Percentiles rank a stretch among this genome's conserved stretches.
phyloP scores from a whole-genome alignment of 1,139 yeast species.

The Taphrina flavorubra region DNA sequence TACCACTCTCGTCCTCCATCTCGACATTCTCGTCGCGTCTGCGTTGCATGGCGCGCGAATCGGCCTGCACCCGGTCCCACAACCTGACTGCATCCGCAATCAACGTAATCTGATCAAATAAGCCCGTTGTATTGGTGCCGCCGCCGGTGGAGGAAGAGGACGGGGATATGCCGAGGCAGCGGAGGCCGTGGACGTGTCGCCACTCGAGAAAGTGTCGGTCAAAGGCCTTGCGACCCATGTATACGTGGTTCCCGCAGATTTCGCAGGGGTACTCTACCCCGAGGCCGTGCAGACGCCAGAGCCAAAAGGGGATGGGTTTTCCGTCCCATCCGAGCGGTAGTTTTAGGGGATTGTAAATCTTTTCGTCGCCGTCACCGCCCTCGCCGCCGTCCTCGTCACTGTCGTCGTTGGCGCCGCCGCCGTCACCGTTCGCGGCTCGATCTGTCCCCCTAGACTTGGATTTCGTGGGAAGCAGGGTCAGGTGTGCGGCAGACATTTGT shows the following conservation, averaged over 20 bases:
- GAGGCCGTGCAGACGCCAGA: slow-evolving; percentile 85
- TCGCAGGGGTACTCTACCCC: slow-evolving; percentile 79
- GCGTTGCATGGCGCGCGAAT: slow-evolving; percentile 54
- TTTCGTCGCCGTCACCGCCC: slow-evolving; percentile 46
- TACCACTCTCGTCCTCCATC: slow-evolving; percentile 90
- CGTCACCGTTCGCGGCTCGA: slow-evolving; percentile 47
- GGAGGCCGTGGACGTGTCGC: slow-evolving; percentile 75
- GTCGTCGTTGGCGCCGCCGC: slow-evolving; percentile 46
- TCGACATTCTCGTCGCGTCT: slow-evolving; percentile 68
- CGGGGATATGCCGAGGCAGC: slow-evolving; percentile 72
- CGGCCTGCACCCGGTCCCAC: slow-evolving; percentile 59
- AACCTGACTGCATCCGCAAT: slow-evolving; percentile 71
- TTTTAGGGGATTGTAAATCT: slow-evolving; percentile 58
- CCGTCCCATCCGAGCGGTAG: slow-evolving; percentile 89
- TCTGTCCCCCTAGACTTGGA: background rate
- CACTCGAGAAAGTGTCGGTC: slow-evolving; percentile 74
- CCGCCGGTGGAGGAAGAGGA: no score
- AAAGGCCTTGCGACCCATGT: slow-evolving; percentile 75
- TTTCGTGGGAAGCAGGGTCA: slow-evolving; percentile 11
- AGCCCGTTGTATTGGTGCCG: slow-evolving; percentile 49
- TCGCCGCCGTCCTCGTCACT: slow-evolving; percentile 47
- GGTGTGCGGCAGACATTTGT: slow-evolving; percentile 51
- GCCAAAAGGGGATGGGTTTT: slow-evolving; percentile 90
- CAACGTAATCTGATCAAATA: slow-evolving; percentile 68
- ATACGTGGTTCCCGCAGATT: slow-evolving; percentile 77